Evolutionary conservation across 2,329 filamentous ascomycete species (phyloP).

Genomic region (Anisogramma anomala): DNA sequence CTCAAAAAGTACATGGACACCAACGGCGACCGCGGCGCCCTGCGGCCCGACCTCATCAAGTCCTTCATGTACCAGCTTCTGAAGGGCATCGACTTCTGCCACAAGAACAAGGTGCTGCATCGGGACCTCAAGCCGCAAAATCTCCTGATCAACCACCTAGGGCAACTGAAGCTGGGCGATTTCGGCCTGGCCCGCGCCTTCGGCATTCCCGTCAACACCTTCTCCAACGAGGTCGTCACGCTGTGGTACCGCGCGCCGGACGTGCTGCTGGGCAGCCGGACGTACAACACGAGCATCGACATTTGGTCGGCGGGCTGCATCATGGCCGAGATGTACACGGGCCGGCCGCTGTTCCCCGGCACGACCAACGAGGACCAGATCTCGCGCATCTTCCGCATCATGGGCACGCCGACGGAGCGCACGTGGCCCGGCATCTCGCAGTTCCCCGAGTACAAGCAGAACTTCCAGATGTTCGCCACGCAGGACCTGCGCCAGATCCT

Average conservation of each 20-base stretch:
- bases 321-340: slow-evolving; percentile 99
- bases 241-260: slow-evolving; percentile 97
- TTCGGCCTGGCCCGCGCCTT: slow-evolving; percentile 92
- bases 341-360: slow-evolving; percentile 86
- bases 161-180: slow-evolving; percentile 82
- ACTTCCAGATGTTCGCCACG: slow-evolving; percentile 87
- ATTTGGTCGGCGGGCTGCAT: slow-evolving; percentile 99
- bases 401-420: slow-evolving; percentile 93
- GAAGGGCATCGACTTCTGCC: slow-evolving; percentile 92
- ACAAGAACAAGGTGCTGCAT: slow-evolving; percentile 92
- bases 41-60: slow-evolving; percentile 87
- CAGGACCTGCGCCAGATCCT: slow-evolving; percentile 81
- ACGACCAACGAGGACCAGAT: slow-evolving; percentile 98
- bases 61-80: slow-evolving; percentile 98
- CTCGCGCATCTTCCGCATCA: slow-evolving; percentile 92
- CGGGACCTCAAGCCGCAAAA: slow-evolving; percentile 95
- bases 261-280: slow-evolving; percentile 82
- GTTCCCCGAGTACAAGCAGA: slow-evolving; percentile 95
- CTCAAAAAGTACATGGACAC: slow-evolving; percentile 98
- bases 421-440: slow-evolving; percentile 92
- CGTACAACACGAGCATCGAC: slow-evolving; percentile 99
- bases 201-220: slow-evolving; percentile 94
- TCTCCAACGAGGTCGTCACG: slow-evolving; percentile 95
- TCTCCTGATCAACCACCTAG: slow-evolving; percentile 85
- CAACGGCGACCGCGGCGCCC: slow-evolving; percentile 73